Evolutionary conservation across 257 asterid species (phyloP), one percentile per base, ranked within the genome.

Genomic region (Ophiorrhiza pumila): DNA sequence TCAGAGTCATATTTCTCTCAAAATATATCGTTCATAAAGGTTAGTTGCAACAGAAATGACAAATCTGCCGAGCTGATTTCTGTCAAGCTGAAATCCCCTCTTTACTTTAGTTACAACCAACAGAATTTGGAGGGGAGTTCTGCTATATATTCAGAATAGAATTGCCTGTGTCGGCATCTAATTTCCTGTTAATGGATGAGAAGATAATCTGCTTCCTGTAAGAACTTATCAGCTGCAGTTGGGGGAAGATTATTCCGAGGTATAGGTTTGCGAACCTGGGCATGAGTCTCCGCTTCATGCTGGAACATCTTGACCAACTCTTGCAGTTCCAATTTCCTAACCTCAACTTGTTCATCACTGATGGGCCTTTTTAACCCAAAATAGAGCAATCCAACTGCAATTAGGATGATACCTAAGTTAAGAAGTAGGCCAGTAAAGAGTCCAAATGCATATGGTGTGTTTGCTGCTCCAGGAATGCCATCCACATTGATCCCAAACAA

Each of bases 401-500:
- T 88, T 13, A 94, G 89, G 77, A 80, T 79, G 23, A 77, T 63
- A 9, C 95, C 96, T 64, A 90, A 2, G 64, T 90, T 57, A 70
- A 87, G 83, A 37, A 94, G 93, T 65, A 90, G 69, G 8, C 87
- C 92, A 1, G 99, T 69, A 73, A 94, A 94, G 10, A 94, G 82
- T 50, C 80, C 96, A 58, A 94, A 94, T 1, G 99, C 99, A 56
- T 91, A 91, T 3, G 99, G 99, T 32, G 97, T 83, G 73, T 73
- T 82, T 55, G 46, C 63, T 7, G 91, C 80, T 29, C 99, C 99
- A 50, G 99, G 99, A 66, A 94, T 94, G 22, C 99, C 99, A 34
- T 91, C 99, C 59, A 94, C 97, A 7, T 94, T 94, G 87, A 94
- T 91, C 35, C 99, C 99, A 73, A 91, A 94, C 62, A 94, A 75